These are phyloP conservation scores for Coemansia sp. DNA, from an alignment of 192 early-diverging fungal genomes.

Conservation along the genomic window DNA sequence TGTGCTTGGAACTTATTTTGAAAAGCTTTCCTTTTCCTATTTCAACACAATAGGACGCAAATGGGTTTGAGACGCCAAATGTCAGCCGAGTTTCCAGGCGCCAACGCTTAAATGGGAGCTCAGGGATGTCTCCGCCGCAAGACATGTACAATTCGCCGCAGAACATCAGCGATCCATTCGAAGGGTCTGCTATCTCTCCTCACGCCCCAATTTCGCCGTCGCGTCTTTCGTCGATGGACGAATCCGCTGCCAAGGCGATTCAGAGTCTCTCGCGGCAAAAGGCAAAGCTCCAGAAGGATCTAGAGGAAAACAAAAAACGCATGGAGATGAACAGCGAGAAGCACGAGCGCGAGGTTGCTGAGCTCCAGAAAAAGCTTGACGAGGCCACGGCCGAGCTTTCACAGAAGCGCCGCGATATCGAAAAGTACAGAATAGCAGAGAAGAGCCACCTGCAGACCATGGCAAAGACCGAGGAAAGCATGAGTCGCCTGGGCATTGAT, in stretches of 20 bases:
- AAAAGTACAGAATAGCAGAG: conserved; percentile 28
- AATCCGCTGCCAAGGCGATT: conserved; percentile 12
- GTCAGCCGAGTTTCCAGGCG: conserved; percentile 35
- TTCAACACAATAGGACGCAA: no score
- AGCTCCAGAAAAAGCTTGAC: conserved; percentile 39
- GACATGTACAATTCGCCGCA: conserved; percentile 2
- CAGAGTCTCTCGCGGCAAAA: conserved; percentile 29
- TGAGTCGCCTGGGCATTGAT: conserved; percentile 30
- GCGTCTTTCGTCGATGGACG: conserved; percentile 18
- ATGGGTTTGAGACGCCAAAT: conserved; percentile 41
- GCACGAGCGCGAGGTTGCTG: conserved; percentile 25
- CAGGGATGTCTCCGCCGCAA: no score
- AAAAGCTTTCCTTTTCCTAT: no score
- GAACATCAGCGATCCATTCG: background rate
- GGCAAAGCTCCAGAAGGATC: conserved; percentile 30
- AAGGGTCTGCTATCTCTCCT: conserved; percentile 11
- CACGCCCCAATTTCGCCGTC: conserved; percentile 19
- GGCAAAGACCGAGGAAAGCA: conserved; percentile 29
- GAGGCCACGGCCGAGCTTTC: conserved; percentile 44
- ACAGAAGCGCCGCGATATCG: conserved; percentile 50
- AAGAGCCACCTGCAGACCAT: conserved; percentile 25
- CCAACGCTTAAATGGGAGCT: no score
- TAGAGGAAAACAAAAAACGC: conserved; percentile 26
- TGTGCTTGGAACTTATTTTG: no score
- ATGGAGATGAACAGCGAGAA: conserved; percentile 32